phyloP scores from a whole-genome alignment of 208 protist genomes.

The Leishmania amazonensis region DNA sequence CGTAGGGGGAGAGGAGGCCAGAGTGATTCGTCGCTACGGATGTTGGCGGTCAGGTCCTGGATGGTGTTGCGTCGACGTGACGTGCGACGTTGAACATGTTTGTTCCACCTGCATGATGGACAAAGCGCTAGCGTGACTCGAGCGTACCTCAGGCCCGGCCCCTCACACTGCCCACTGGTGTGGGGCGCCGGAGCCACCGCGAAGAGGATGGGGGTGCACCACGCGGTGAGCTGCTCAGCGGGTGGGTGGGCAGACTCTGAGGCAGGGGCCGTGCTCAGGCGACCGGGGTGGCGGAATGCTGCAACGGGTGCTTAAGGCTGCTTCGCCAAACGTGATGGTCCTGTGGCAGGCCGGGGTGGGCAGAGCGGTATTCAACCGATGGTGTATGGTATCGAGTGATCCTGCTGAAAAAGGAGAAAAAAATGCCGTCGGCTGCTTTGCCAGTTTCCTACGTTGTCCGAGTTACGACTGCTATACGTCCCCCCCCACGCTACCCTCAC shows the following conservation, averaged over 20 bases:
- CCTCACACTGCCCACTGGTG: background rate
- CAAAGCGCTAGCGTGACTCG: background rate
- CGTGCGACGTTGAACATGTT: background rate
- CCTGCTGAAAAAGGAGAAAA: background rate
- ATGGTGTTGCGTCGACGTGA: background rate
- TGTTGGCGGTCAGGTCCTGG: background rate
- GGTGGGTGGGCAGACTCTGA: background rate
- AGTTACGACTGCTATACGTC: too few relatives aligned
- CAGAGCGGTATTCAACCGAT: background rate
- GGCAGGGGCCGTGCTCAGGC: background rate
- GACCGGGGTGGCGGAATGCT: background rate
- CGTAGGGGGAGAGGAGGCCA: background rate
- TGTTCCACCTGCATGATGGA: background rate
- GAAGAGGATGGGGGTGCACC: too few relatives aligned
- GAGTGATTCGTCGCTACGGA: too few relatives aligned
- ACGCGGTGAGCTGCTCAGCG: background rate
- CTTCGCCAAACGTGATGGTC: background rate
- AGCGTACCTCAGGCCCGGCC: background rate
- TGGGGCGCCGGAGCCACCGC: too few relatives aligned
- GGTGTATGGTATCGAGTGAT: background rate
- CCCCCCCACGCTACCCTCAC: background rate
- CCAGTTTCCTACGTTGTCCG: too few relatives aligned
- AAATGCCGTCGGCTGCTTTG: background rate
- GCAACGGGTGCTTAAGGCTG: background rate
- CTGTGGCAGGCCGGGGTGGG: background rate